These are phyloP conservation scores for Picochlorum costavermella DNA, from an alignment of 139 green algal genomes.

Conservation along the genomic window DNA sequence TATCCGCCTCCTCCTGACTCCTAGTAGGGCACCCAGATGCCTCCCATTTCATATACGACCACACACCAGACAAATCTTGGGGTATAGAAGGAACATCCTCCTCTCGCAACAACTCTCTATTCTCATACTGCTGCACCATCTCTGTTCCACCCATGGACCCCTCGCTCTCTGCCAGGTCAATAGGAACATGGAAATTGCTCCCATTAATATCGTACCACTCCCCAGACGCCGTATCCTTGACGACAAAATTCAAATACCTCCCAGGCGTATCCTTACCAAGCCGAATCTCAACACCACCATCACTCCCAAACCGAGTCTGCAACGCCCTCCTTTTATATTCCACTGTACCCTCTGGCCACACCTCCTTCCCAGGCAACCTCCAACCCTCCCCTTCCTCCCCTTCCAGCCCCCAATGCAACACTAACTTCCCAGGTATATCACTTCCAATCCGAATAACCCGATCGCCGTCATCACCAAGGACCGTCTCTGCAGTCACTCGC, in stretches of 20 bases:
- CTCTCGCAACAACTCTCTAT: constrained; percentile 13
- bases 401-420: constrained; percentile 91
- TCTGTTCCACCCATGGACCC: not conserved
- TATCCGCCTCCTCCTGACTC: constrained; percentile 44
- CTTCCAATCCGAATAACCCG: constrained; percentile 31
- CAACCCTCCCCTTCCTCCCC: constrained; percentile 81
- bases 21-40: constrained; percentile 57
- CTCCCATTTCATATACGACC: constrained; percentile 94
- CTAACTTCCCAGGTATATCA: constrained; percentile 38
- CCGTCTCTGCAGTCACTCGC: not conserved
- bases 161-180: constrained; percentile 20
- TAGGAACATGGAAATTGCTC: constrained; percentile 76
- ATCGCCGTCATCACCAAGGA: not conserved
- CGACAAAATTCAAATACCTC: constrained; percentile 85
- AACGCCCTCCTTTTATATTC: constrained; percentile 93
- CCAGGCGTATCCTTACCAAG: constrained; percentile 44
- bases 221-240: constrained; percentile 77
- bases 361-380: constrained; percentile 55
- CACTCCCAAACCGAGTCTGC: constrained; percentile 70
- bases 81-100: constrained; percentile 54
- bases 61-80: constrained; percentile 84
- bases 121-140: not conserved
- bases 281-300: not conserved
- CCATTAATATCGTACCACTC: constrained; percentile 68
- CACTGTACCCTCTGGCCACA: constrained; percentile 66